phyloP scores from a whole-genome alignment of 2,329 filamentous ascomycete species.

The Byssochlamys sp. region DNA sequence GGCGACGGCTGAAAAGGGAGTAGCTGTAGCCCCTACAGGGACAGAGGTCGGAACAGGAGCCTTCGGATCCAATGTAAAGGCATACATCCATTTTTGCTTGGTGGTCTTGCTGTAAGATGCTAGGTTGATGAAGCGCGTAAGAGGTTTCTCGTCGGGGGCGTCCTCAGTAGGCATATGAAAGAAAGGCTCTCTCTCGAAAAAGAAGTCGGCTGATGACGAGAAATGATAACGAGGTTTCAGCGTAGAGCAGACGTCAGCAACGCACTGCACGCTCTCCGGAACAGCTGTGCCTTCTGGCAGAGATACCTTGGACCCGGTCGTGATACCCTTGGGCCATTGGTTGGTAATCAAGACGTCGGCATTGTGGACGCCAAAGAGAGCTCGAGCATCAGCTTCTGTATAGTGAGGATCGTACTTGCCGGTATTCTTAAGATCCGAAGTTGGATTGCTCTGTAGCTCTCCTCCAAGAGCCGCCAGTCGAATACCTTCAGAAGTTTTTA shows the following conservation, averaged over 20 bases:
- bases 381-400: conserved; percentile 64
- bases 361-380: conserved; percentile 63
- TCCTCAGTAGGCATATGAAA: conserved; percentile 53
- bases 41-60: conserved; percentile 51
- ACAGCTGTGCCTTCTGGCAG: conserved; percentile 47
- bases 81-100: conserved; percentile 58
- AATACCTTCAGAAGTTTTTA: conserved; percentile 82
- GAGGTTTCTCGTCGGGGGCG: conserved; percentile 44
- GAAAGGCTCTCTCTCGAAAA: conserved; percentile 89
- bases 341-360: conserved; percentile 81
- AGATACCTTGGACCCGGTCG: conserved; percentile 55
- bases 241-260: conserved; percentile 67
- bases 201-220: conserved; percentile 58
- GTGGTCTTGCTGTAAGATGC: conserved; percentile 64
- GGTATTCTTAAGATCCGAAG: conserved; percentile 35
- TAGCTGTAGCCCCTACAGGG: conserved; percentile 63
- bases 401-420: conserved; percentile 68
- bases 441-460: conserved; percentile 47
- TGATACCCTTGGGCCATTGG: conserved; percentile 71
- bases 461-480: conserved; percentile 82
- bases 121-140: conserved; percentile 86
- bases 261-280: conserved; percentile 50
- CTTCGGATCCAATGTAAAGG: conserved; percentile 58
- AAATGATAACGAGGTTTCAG: conserved; percentile 92
- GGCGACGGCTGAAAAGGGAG: conserved; percentile 48